Evolutionary conservation across 192 early-diverging fungal genomes (phyloP), one percentile per base, ranked within the genome.

Genomic region (Coemansia sp.): DNA sequence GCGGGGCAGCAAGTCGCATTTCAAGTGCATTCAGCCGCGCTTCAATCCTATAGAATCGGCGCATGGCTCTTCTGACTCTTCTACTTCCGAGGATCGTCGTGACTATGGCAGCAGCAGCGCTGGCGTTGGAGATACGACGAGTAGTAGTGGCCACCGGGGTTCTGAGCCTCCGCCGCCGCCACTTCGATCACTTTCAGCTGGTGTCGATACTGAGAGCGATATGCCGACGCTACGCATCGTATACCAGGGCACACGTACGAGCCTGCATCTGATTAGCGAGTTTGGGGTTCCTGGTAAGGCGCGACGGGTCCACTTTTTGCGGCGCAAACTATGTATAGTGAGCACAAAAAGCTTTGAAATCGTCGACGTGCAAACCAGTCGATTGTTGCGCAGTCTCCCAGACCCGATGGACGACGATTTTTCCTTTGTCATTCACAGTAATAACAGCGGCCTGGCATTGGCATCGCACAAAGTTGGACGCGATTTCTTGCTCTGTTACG

Each of bases 301-400:
- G 70, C 65, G 91, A 83, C 67, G 85, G 53, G 60, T 98, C 42
- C 89, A 96, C 68, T 94, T 93, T 59, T 74, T 96, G 62, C 90
- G 89, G 32, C 92, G 90, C 37, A 92, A 90, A 54, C 82, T 98
- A 27, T 94, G 91, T 75, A 88, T 98, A 8, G 95, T 94, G 31
- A 92, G 93, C 69, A 75, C 86, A 19, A 92, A 93, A 67, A 92
- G 94, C n/a, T 96, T 98, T 73, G 94, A 98, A 67, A 85, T 98
- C 63, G 93, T 98, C n/a, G 92, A 97, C 70, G 79, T 82, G 9
- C 75, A 73, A 31, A 71, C 65, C 37, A 70, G 67, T 22, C 64
- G 68, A 4, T 51, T 74, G 29, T 57, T 77, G 17, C 74, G 74
- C 37, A 71, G 60, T 27, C 47, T 82, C 12, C 79, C 79, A 1